phyloP scores from a whole-genome alignment of 176 grass and related monocot species.

The Tillandsia fasciculata region DNA sequence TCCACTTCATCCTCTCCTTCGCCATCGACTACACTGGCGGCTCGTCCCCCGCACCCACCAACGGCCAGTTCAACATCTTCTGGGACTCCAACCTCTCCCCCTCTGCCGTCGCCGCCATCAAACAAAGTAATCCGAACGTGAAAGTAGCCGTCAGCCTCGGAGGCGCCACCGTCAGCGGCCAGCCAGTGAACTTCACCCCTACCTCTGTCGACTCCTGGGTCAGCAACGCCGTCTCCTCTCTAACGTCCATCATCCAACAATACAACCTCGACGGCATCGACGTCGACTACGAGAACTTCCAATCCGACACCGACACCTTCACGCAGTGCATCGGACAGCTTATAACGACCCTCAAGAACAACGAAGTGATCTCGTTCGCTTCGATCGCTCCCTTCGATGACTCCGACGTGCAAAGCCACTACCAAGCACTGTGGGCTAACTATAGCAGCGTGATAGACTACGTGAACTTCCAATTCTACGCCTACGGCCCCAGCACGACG shows the following conservation, averaged over 20 bases:
- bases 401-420: slow-evolving; percentile 16
- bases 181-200: slow-evolving; percentile 41
- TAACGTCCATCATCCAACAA: slow-evolving; percentile 28
- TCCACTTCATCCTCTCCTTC: slow-evolving; percentile 67
- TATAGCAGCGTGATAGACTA: slow-evolving; percentile 39
- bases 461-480: slow-evolving; percentile 77
- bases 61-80: slow-evolving; percentile 39
- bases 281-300: slow-evolving; percentile 75
- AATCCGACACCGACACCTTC: slow-evolving; percentile 41
- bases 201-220: slow-evolving; percentile 69
- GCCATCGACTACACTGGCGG: slow-evolving; percentile 58
- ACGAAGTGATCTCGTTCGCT: slow-evolving; percentile 13
- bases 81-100: slow-evolving; percentile 59
- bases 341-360: slow-evolving; percentile 31
- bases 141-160: slow-evolving; percentile 61
- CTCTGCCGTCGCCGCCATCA: slow-evolving; percentile 33
- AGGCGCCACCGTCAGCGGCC: slow-evolving; percentile 35
- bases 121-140: slow-evolving; percentile 50
- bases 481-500: slow-evolving; percentile 31
- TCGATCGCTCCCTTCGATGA: slow-evolving; percentile 55
- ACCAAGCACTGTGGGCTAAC: slow-evolving; percentile 39
- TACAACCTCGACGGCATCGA: slow-evolving; percentile 71
- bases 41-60: slow-evolving; percentile 39
- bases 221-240: slow-evolving; percentile 32
- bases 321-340: slow-evolving; percentile 1